Evolutionary conservation across 2,329 filamentous ascomycete species (phyloP).

Genomic region (Trichophaea hybrida): DNA sequence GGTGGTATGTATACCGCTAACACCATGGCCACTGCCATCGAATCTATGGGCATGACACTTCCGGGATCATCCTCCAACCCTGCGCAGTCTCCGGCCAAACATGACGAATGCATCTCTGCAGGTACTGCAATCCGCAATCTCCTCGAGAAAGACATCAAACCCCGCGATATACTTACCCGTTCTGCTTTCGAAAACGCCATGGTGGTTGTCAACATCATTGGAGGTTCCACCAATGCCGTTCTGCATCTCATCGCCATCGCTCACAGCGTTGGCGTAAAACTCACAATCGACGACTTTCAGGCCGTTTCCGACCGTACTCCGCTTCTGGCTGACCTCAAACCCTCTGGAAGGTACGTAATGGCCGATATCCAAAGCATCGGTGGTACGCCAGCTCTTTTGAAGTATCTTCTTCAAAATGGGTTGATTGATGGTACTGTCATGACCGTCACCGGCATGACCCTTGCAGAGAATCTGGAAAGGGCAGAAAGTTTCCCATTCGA

Average conservation of each 20-base stretch:
- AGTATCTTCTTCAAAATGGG: slow-evolving; percentile 44
- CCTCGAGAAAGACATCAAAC: slow-evolving; percentile 61
- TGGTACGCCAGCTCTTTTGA: slow-evolving; percentile 44
- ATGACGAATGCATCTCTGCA: slow-evolving; percentile 55
- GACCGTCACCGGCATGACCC: slow-evolving; percentile 46
- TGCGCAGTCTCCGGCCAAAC: slow-evolving; percentile 57
- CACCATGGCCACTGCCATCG: slow-evolving; percentile 61
- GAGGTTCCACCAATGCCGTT: slow-evolving; percentile 74
- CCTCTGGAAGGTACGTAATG: slow-evolving; percentile 53
- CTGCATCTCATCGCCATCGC: slow-evolving; percentile 75
- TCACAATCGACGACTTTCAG: slow-evolving; percentile 79
- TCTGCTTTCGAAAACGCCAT: slow-evolving; percentile 76
- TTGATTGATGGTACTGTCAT: slow-evolving; percentile 46
- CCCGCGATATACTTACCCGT: slow-evolving; percentile 63
- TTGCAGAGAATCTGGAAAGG: slow-evolving; percentile 45
- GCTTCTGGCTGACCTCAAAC: slow-evolving; percentile 70
- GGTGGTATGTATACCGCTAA: slow-evolving; percentile 76
- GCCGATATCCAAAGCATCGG: slow-evolving; percentile 43
- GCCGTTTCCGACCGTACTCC: slow-evolving; percentile 63
- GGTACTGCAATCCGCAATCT: slow-evolving; percentile 61
- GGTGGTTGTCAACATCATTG: slow-evolving; percentile 67
- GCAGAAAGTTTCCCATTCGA: slow-evolving; percentile 50
- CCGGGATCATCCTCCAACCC: slow-evolving; percentile 69
- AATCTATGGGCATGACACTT: slow-evolving; percentile 63
- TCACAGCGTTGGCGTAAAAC: slow-evolving; percentile 63